Evolutionary conservation across 2,329 filamentous ascomycete species (phyloP).

Genomic region (Fusarium ramigenum): DNA sequence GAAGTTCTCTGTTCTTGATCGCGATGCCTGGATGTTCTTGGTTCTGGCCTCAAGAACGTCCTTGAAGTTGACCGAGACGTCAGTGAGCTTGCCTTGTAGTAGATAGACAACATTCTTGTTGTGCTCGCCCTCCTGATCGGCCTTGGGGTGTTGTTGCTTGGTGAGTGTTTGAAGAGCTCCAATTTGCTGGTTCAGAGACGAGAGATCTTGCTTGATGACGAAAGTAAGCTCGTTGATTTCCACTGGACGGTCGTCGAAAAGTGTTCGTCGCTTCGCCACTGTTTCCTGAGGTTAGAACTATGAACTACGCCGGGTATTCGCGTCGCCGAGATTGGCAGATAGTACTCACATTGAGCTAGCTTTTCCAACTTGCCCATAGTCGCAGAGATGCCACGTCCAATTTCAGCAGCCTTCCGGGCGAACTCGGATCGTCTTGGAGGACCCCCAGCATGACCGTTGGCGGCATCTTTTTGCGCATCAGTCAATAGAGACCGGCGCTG

Average conservation of each 20-base stretch:
- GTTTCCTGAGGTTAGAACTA: conserved; percentile 12
- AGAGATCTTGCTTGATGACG: conserved; percentile 97
- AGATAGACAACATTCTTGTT: conserved; percentile 97
- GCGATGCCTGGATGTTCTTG: conserved; percentile 96
- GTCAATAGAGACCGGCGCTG: conserved; percentile 84
- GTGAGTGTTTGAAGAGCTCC: conserved; percentile 81
- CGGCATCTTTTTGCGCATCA: conserved; percentile 74
- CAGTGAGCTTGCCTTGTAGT: conserved; percentile 88
- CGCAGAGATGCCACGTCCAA: conserved; percentile 87
- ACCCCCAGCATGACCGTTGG: conserved; percentile 58
- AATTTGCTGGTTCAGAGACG: conserved; percentile 85
- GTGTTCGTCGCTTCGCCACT: conserved; percentile 95
- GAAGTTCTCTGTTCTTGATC: conserved; percentile 94
- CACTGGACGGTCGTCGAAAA: conserved; percentile 95
- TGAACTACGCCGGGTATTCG: not conserved
- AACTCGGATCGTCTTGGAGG: conserved; percentile 84
- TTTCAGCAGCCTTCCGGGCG: conserved; percentile 88
- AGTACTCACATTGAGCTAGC: conserved; percentile 77
- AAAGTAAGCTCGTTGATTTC: conserved; percentile 98
- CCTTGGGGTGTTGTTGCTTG: conserved; percentile 76
- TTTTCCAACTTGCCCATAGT: conserved; percentile 97
- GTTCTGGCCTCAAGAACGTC: conserved; percentile 95
- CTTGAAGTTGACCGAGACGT: conserved; percentile 95
- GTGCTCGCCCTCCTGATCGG: conserved; percentile 89
- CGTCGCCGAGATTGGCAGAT: not conserved